Evolutionary conservation across 108 stramenopile species (phyloP).

Genomic region (Pseudonitzschia pungens): DNA sequence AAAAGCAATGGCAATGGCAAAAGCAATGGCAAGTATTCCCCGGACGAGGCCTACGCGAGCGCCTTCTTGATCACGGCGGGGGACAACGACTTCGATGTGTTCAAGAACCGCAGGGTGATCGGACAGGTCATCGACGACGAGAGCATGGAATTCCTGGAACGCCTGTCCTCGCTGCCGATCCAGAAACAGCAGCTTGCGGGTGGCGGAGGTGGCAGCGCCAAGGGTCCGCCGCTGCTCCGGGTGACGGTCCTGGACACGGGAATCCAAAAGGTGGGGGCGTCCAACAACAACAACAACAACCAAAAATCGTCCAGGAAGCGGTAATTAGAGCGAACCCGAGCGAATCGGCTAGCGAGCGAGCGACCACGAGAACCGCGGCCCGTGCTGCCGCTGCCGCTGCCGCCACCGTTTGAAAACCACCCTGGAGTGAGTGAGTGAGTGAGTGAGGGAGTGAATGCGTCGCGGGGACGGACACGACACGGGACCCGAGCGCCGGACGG

Average conservation of each 20-base stretch:
- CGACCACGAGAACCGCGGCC: no score
- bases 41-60: constrained; percentile 62
- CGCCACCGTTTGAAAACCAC: no score
- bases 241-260: constrained; percentile 23
- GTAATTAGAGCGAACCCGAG: no score
- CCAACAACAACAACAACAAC: background rate
- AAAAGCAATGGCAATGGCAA: constrained; percentile 31
- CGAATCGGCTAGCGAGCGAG: no score
- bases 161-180: constrained; percentile 56
- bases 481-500: no score
- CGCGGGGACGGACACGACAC: no score
- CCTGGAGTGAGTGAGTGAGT: no score
- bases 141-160: constrained; percentile 66
- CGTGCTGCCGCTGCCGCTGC: no score
- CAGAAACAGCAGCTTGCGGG: constrained; percentile 49
- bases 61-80: constrained; percentile 63
- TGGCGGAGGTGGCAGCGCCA: background rate
- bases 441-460: no score
- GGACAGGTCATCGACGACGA: constrained; percentile 65
- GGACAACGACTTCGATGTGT: constrained; percentile 32
- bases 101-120: constrained; percentile 45
- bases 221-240: constrained; percentile 47
- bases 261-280: constrained; percentile 16
- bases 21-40: no score
- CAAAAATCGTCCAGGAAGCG: no score